Evolutionary conservation across 163 green algal genomes (phyloP).

Genomic region (Volvox carteri): DNA sequence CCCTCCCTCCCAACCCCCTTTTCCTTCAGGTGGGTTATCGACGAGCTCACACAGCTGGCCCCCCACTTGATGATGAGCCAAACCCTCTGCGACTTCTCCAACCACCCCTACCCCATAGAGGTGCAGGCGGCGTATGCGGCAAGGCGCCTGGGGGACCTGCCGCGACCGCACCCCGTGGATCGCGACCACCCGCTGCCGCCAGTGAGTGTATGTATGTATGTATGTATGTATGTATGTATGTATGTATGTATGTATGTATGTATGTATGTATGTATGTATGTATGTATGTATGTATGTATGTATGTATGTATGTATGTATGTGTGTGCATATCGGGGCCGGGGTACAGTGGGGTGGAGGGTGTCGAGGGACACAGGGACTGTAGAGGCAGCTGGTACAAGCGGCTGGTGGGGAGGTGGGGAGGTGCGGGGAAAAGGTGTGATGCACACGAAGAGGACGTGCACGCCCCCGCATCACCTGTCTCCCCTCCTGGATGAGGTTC

Average conservation of each 20-base stretch:
- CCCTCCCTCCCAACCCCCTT: not conserved
- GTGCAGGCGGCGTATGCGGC: slow-evolving; percentile 5
- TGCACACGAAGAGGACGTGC: not conserved
- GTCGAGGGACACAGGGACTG: too few species aligned
- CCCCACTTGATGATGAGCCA: slow-evolving; percentile 36
- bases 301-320: too few species aligned
- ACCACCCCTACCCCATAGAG: slow-evolving; percentile 12
- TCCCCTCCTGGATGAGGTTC: too few species aligned
- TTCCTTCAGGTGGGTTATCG: slow-evolving; percentile 32
- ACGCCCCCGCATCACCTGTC: not conserved
- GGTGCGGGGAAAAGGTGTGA: not conserved
- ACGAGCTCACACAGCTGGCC: slow-evolving; percentile 20
- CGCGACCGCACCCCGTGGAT: slow-evolving; percentile 20
- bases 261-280: too few species aligned
- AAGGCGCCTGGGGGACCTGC: slow-evolving; percentile 3
- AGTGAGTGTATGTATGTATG: not conserved
- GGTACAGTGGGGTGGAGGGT: too few species aligned
- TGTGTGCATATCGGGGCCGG: too few species aligned
- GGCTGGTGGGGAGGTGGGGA: not conserved
- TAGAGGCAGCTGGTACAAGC: too few species aligned
- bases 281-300: too few species aligned
- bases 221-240: too few species aligned
- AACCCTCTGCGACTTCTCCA: slow-evolving; percentile 29
- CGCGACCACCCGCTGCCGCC: slow-evolving; percentile 24
- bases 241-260: too few species aligned